These are phyloP conservation scores for Chaetomium cochliodes DNA, from an alignment of 495 filamentous ascomycete genomes.

Conservation along the genomic window DNA sequence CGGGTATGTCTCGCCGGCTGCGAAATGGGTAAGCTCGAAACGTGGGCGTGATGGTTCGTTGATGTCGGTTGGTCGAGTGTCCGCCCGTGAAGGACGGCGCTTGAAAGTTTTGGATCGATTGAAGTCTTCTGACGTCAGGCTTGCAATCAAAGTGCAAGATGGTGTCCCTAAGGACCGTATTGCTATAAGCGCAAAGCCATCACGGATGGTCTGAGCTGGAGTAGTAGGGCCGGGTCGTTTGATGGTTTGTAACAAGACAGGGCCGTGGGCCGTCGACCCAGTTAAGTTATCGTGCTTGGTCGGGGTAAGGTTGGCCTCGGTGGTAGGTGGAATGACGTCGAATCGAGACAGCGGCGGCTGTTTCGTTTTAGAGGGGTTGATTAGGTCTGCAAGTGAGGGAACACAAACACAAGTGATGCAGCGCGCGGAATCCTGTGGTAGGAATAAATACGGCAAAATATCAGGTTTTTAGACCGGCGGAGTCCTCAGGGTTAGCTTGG, in stretches of 20 bases:
- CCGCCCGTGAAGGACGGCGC: constrained; percentile 9
- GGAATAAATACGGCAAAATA: constrained; percentile 32
- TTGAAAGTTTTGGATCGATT: constrained; percentile 27
- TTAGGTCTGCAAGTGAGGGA: not conserved
- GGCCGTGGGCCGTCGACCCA: constrained; percentile 26
- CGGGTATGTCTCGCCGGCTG: constrained; percentile 8
- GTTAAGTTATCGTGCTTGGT: constrained; percentile 4
- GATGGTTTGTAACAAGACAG: constrained; percentile 25
- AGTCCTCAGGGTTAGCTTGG: constrained; percentile 13
- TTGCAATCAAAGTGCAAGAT: constrained; percentile 34
- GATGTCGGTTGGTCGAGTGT: constrained; percentile 14
- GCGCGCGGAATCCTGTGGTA: constrained; percentile 15
- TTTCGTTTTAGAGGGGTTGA: constrained; percentile 4
- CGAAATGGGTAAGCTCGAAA: not conserved
- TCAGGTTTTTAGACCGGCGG: constrained; percentile 34
- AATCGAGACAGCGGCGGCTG: not conserved
- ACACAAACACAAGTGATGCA: constrained; percentile 9
- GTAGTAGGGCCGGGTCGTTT: constrained; percentile 25
- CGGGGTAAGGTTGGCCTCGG: constrained; percentile 11
- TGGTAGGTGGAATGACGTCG: constrained; percentile 24
- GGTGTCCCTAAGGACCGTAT: constrained; percentile 57
- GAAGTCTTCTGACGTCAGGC: constrained; percentile 28
- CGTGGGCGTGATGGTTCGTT: constrained; percentile 12
- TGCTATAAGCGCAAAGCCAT: constrained; percentile 57
- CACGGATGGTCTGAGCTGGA: constrained; percentile 17